These are phyloP conservation scores for Kingdonia uniflora DNA, from an alignment of 164 flowering plant species.

Conservation along the genomic window DNA sequence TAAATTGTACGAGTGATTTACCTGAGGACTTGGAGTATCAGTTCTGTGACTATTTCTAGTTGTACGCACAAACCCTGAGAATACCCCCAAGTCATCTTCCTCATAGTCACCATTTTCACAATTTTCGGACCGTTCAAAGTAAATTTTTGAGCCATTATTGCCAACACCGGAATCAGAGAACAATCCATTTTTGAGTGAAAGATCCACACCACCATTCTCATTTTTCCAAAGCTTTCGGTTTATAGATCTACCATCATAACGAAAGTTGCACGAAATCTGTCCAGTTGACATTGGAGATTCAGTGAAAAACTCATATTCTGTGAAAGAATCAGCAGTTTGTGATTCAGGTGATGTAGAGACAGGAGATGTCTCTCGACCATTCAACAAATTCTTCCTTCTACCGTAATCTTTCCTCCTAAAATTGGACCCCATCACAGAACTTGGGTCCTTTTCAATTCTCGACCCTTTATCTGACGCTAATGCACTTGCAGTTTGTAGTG, in stretches of 20 bases:
- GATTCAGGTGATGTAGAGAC: conserved; percentile 66
- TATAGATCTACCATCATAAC: conserved; percentile 32
- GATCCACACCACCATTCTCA: conserved; percentile 73
- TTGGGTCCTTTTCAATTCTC: conserved; percentile 27
- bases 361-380: conserved; percentile 32
- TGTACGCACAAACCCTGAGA: conserved; percentile 46
- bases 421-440: conserved; percentile 49
- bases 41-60: conserved; percentile 20
- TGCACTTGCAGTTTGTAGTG: conserved; percentile 62
- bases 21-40: conserved; percentile 66
- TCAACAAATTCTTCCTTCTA: conserved; percentile 18
- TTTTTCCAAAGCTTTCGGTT: conserved; percentile 62
- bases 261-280: conserved; percentile 25
- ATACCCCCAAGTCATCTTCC: conserved; percentile 26
- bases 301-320: conserved; percentile 36
- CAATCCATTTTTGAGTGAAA: conserved; percentile 83
- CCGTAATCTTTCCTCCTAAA: conserved; percentile 22
- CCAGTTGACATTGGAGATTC: conserved; percentile 58
- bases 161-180: conserved; percentile 32
- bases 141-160: conserved; percentile 12
- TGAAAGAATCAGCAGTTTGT: conserved; percentile 56
- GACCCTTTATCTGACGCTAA: conserved; percentile 34
- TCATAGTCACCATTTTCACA: conserved; percentile 18
- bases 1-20: conserved; percentile 14
- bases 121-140: conserved; percentile 16